Percentiles rank a stretch among this genome's conserved stretches.
Conservation (phyloP, 176 grass and related monocot species). For the Melocanna baccifera region DNA sequence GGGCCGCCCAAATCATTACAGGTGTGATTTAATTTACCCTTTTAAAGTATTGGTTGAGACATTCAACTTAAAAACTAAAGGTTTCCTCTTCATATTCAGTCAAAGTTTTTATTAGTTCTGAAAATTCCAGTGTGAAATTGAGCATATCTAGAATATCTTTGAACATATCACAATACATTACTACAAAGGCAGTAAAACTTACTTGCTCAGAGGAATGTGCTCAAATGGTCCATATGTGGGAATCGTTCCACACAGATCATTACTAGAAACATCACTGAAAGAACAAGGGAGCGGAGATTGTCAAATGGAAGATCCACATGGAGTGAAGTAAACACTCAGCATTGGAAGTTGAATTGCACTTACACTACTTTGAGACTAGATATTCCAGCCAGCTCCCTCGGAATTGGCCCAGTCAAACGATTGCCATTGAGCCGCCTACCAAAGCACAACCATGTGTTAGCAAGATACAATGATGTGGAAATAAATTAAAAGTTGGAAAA, state of each 20-base stretch:
- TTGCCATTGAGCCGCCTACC: conserved; percentile 87
- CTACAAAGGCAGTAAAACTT: conserved; percentile 33
- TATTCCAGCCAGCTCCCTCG: conserved; percentile 76
- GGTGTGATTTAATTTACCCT: not conserved
- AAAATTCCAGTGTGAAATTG: not conserved
- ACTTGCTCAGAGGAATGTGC: conserved; percentile 91
- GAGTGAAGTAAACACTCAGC: not conserved
- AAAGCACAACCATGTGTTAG: conserved; percentile 33
- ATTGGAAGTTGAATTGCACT: conserved; percentile 46
- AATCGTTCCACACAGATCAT: conserved; percentile 93
- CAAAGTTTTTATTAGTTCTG: not conserved
- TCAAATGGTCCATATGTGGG: conserved; percentile 89
- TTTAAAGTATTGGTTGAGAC: not conserved
- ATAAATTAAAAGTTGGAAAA: not conserved
- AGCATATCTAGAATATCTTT: not conserved
- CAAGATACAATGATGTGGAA: not conserved
- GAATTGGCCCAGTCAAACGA: conserved; percentile 77
- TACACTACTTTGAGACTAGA: conserved; percentile 93
- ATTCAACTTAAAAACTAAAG: not conserved
- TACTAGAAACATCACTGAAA: conserved; percentile 88
- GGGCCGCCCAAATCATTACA: not conserved
- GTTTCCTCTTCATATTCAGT: not conserved
- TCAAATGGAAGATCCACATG: not conserved
- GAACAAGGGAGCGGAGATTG: conserved; percentile 12
- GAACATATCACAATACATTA: not conserved